phyloP scores from a whole-genome alignment of 164 flowering plant genomes.

The Buxus sempervirens region DNA sequence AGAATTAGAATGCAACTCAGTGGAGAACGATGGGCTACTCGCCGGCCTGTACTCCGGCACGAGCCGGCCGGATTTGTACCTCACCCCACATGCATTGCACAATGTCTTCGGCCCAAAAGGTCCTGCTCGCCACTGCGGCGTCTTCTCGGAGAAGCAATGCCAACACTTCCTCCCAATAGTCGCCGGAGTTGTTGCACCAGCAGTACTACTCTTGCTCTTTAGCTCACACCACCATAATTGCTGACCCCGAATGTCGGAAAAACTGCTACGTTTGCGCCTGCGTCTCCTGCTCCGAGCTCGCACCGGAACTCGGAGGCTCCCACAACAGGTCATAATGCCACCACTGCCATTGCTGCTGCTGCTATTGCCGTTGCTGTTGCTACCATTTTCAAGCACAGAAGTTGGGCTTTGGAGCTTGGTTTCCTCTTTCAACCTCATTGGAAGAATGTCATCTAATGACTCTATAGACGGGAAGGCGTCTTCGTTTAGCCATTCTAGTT shows the following conservation, averaged over 20 bases:
- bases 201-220: constrained; percentile 11
- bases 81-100: constrained; percentile 91
- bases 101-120: constrained; percentile 85
- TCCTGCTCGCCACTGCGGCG: constrained; percentile 94
- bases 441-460: constrained; percentile 35
- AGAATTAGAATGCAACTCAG: constrained; percentile 68
- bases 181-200: not conserved
- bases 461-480: constrained; percentile 70
- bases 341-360: constrained; percentile 21
- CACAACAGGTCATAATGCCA: constrained; percentile 25
- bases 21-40: constrained; percentile 65
- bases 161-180: constrained; percentile 53
- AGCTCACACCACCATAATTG: constrained; percentile 23
- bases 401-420: constrained; percentile 57
- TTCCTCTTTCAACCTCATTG: constrained; percentile 16
- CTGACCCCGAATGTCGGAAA: constrained; percentile 18
- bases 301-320: constrained; percentile 40
- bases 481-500: constrained; percentile 80
- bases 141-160: constrained; percentile 77
- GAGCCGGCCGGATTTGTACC: constrained; percentile 84
- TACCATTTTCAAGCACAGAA: constrained; percentile 59
- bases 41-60: constrained; percentile 92
- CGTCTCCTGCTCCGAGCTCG: constrained; percentile 47
- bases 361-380: constrained; percentile 27
- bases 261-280: constrained; percentile 22